A percentile compares a stretch with the other conserved stretches of the same genome.
Evolutionary conservation across 257 asterid species (phyloP).

Genomic region (Ocimum tenuiflorum): DNA sequence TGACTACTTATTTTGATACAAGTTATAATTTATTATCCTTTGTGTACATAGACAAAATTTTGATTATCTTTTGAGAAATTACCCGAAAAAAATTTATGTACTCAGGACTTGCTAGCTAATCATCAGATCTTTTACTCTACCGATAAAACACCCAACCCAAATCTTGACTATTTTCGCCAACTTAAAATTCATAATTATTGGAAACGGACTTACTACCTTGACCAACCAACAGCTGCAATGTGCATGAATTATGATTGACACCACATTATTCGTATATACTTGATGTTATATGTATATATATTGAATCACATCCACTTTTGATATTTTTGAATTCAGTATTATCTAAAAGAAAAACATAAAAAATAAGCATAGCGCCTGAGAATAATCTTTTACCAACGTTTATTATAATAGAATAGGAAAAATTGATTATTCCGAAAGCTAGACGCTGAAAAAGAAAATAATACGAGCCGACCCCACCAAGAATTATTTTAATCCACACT

Average conservation of each 20-base stretch:
- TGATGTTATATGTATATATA: neutral
- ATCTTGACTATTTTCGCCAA: neutral
- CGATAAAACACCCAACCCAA: too few relatives aligned
- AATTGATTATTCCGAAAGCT: neutral
- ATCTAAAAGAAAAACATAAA: neutral
- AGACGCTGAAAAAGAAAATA: conserved; percentile 19
- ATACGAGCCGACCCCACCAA: conserved; percentile 22
- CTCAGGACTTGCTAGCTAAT: too few relatives aligned
- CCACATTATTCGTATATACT: neutral
- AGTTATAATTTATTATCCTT: too few relatives aligned
- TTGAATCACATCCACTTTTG: neutral
- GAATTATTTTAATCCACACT: neutral
- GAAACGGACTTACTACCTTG: neutral
- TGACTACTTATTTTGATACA: too few relatives aligned
- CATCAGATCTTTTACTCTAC: too few relatives aligned
- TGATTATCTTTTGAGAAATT: too few relatives aligned
- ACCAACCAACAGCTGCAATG: neutral
- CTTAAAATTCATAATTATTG: neutral
- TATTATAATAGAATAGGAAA: neutral
- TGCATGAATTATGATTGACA: conserved; percentile 11
- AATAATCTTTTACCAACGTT: conserved; percentile 19
- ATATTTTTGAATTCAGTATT: neutral
- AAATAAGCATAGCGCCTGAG: conserved; percentile 28
- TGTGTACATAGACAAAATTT: too few relatives aligned
- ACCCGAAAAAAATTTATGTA: too few relatives aligned